Evolutionary conservation across 2,329 filamentous ascomycete genomes (phyloP).

Genomic region (Zarea fungicola): DNA sequence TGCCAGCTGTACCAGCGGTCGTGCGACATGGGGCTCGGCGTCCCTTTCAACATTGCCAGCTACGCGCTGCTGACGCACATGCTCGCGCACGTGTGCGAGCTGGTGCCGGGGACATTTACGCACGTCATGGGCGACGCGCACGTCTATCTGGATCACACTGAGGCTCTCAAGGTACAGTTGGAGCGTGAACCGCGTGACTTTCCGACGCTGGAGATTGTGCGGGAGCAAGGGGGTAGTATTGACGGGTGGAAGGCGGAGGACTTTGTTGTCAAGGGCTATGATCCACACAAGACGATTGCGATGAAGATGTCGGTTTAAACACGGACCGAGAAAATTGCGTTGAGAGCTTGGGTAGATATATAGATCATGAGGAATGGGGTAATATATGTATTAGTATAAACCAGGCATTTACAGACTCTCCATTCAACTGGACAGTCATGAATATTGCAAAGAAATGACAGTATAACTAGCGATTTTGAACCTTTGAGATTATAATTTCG

Average conservation of each 20-base stretch:
- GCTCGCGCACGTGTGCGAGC: slow-evolving; percentile 78
- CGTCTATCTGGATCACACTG: slow-evolving; percentile 88
- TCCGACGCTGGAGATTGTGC: slow-evolving; percentile 68
- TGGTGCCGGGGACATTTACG: slow-evolving; percentile 80
- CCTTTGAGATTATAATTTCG: not conserved
- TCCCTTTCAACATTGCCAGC: slow-evolving; percentile 95
- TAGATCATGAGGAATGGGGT: not conserved
- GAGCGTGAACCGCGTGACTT: slow-evolving; percentile 75
- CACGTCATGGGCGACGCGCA: slow-evolving; percentile 99
- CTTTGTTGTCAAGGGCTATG: slow-evolving; percentile 81
- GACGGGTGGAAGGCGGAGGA: slow-evolving; percentile 90
- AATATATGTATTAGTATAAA: not conserved
- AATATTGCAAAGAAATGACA: not conserved
- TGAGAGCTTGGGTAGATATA: too few relatives aligned
- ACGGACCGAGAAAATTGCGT: too few relatives aligned
- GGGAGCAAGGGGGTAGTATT: slow-evolving; percentile 66
- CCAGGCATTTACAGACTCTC: not conserved
- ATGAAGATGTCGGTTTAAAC: slow-evolving; percentile 99
- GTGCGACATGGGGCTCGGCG: slow-evolving; percentile 95
- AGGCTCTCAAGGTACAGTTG: slow-evolving; percentile 77
- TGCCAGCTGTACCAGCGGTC: slow-evolving; percentile 90
- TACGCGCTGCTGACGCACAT: slow-evolving; percentile 95
- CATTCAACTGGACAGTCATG: slow-evolving; percentile 7
- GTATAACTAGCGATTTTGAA: not conserved
- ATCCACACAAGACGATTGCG: slow-evolving; percentile 83